Conservation (phyloP, 805 yeast species). For the Ogataea degrootiae region DNA sequence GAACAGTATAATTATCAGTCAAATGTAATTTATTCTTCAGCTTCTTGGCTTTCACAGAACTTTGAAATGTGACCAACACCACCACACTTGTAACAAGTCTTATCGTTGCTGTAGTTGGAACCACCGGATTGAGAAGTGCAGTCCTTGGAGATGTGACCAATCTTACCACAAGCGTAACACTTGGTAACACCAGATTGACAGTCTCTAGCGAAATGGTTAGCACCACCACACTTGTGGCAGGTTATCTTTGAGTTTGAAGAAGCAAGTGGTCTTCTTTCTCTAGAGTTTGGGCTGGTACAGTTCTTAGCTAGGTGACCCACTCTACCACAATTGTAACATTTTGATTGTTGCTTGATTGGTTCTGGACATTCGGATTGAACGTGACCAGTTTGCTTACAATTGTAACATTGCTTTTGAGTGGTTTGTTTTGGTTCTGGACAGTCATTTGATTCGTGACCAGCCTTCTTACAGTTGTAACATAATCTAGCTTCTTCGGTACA, state of each 20-base stretch:
- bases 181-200: conserved; percentile 64
- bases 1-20: background rate
- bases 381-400: conserved; percentile 89
- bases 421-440: conserved; percentile 87
- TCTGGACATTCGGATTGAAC: conserved; percentile 79
- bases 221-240: conserved; percentile 90
- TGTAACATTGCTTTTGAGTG: conserved; percentile 84
- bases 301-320: conserved; percentile 80
- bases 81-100: conserved; percentile 72
- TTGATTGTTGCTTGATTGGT: conserved; percentile 49
- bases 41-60: conserved; percentile 44
- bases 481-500: conserved; percentile 81
- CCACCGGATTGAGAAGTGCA: conserved; percentile 59
- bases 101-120: conserved; percentile 35
- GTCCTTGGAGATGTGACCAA: conserved; percentile 85
- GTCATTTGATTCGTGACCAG: conserved; percentile 85
- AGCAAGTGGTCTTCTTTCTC: conserved; percentile 19
- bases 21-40: background rate
- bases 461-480: conserved; percentile 88
- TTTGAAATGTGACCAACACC: conserved; percentile 83
- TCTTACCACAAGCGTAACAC: conserved; percentile 90
- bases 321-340: conserved; percentile 76
- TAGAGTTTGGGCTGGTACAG: conserved; percentile 47
- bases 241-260: conserved; percentile 42
- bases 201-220: conserved; percentile 90